Conservation (phyloP, 2,329 filamentous ascomycete genomes). For the Cladobotryum protrusum region DNA sequence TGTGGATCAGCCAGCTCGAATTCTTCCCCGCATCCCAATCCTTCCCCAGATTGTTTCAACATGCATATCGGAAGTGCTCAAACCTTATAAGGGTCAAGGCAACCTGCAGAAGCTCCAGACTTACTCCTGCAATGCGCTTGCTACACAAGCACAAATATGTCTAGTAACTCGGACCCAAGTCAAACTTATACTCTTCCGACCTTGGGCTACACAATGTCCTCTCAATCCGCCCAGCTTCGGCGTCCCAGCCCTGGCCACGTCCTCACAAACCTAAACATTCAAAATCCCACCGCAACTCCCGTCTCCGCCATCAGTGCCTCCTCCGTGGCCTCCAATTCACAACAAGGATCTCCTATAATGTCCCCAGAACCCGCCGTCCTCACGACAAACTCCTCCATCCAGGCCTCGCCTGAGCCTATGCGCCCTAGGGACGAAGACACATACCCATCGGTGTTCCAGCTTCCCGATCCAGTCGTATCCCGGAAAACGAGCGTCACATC, state of each 20-base stretch:
- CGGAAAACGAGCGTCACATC: conserved; percentile 55
- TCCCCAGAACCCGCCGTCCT: conserved; percentile 47
- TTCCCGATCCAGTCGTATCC: conserved; percentile 66
- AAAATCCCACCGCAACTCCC: conserved; percentile 36
- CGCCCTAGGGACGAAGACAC: conserved; percentile 50
- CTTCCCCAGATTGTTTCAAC: conserved; percentile 25
- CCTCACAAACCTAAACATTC: conserved; percentile 39
- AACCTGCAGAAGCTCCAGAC: conserved; percentile 25
- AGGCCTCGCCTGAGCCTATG: conserved; percentile 60
- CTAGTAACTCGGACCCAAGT: conserved; percentile 20
- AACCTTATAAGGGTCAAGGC: conserved; percentile 33
- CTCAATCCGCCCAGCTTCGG: conserved; percentile 33
- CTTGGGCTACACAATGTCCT: conserved; percentile 35
- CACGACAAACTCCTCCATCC: conserved; percentile 57
- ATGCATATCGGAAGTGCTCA: conserved; percentile 29
- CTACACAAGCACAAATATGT: conserved; percentile 19
- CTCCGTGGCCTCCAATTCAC: conserved; percentile 49
- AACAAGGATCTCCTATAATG: conserved; percentile 51
- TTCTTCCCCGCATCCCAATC: conserved; percentile 9
- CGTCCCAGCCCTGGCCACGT: conserved; percentile 41
- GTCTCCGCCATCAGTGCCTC: conserved; percentile 51
- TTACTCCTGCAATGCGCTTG: conserved; percentile 19
- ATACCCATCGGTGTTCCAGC: conserved; percentile 52
- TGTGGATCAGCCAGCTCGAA: conserved; percentile 11
- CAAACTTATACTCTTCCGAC: conserved; percentile 17